Evolutionary conservation across 805 yeast genomes (phyloP), one percentile per base, ranked within the genome.

Genomic region (Blastobotrys mokoenaii): DNA sequence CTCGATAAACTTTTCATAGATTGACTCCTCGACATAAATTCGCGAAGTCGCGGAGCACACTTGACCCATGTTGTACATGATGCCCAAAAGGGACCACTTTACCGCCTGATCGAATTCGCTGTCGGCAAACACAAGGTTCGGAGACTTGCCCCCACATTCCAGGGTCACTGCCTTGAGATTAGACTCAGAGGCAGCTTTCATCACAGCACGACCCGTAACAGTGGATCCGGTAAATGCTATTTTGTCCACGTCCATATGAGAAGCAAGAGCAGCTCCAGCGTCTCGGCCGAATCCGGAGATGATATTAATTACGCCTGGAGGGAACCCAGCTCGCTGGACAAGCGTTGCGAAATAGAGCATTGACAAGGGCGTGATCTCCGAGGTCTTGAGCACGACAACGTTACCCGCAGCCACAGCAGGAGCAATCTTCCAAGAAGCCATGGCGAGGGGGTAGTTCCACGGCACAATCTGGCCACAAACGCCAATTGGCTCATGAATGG

Each of bases 61-160:
- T 71, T 90, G 96, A 69, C 97, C 97, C 61, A 89, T 81, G 74
- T 89, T 89, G 76, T 77, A 86, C 74, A 82, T 86, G 61, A 89
- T 88, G 66, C 96, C 96, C 46, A 74, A 63, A 47, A 84, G 74
- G 55, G 87, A 80, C 73, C 80, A 77, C 56, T 81, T 73, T 43
- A 85, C 82, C 43, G 96, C 84, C 59, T 73, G 72, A 46, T 82
- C 79, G 48, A 89, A 63, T 64, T 89, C 79, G 46, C 90, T 89
- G 62, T 89, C 97, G 60, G 82, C 80, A 62, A 84, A 87, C 41
- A 89, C 81, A 56, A 89, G 79, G 67, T 84, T 80, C 59, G 97
- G 96, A 30, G 96, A 88, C 72, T 89, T 89, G 63, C 97, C 97
- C 62, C 97, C 97, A 59, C 88, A 79, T 72, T 89, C 97, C 63